A percentile compares a stretch with the other conserved stretches of the same genome.
Conservation (phyloP, 2,329 filamentous ascomycete genomes). For the Domatiomyces catenatus region DNA sequence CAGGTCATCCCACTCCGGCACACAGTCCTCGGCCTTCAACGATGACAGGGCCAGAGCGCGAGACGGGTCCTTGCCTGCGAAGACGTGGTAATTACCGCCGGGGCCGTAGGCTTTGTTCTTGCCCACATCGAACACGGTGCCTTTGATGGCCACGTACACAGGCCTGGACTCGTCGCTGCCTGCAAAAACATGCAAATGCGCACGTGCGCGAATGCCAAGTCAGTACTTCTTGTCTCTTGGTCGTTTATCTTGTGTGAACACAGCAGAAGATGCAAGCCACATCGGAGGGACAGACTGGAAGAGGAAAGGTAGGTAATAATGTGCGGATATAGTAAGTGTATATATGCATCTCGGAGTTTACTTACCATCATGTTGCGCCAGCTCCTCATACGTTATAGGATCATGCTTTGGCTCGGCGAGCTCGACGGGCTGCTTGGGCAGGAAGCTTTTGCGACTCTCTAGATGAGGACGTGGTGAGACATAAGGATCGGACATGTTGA, state of each 20-base stretch:
- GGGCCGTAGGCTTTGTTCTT: constrained; percentile 76
- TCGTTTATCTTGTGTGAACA: background rate
- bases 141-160: constrained; percentile 55
- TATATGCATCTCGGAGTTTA: background rate
- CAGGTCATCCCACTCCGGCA: constrained; percentile 68
- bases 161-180: constrained; percentile 32
- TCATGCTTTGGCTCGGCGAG: constrained; percentile 79
- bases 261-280: background rate
- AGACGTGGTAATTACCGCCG: constrained; percentile 75
- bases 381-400: constrained; percentile 62
- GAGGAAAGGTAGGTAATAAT: background rate
- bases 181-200: constrained; percentile 8
- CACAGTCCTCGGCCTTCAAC: constrained; percentile 68
- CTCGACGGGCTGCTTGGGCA: constrained; percentile 31
- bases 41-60: constrained; percentile 76
- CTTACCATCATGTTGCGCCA: constrained; percentile 71
- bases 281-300: background rate
- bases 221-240: background rate
- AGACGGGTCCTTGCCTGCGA: constrained; percentile 92
- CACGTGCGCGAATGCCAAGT: background rate
- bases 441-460: constrained; percentile 24
- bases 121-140: constrained; percentile 85
- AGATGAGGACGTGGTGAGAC: constrained; percentile 16
- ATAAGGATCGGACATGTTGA: constrained; percentile 11
- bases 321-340: background rate